Conservation (phyloP, 768 basidiomycete species). For the Hygrocybe punicea region DNA sequence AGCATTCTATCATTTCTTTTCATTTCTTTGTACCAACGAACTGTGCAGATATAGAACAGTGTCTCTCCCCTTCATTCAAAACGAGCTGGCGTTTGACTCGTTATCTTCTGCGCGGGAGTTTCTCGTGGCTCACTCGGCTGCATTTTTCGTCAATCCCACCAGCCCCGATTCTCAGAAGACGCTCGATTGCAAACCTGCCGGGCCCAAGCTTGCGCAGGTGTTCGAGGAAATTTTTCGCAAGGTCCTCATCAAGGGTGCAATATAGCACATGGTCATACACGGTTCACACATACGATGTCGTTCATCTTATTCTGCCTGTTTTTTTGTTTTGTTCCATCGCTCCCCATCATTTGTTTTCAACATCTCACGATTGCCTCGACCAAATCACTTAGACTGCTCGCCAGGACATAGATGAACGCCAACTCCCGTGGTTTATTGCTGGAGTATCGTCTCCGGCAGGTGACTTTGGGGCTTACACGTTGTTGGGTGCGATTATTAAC, state of each 20-base stretch:
- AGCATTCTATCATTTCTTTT: constrained; percentile 32
- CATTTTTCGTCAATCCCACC: constrained; percentile 62
- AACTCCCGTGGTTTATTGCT: not conserved
- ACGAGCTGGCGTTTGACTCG: constrained; percentile 82
- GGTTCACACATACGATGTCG: constrained; percentile 3
- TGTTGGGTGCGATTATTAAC: not conserved
- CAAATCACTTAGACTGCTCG: not conserved
- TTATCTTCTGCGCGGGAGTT: constrained; percentile 63
- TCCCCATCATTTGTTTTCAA: constrained; percentile 5
- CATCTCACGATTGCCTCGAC: constrained; percentile 6
- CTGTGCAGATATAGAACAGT: constrained; percentile 73
- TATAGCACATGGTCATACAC: constrained; percentile 44
- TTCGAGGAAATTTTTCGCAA: constrained; percentile 82
- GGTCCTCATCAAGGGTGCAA: constrained; percentile 89
- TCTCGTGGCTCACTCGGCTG: constrained; percentile 64
- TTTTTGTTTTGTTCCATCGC: constrained; percentile 9
- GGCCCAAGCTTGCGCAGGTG: constrained; percentile 52
- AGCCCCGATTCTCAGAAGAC: constrained; percentile 59
- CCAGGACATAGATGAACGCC: not conserved
- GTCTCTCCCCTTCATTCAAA: constrained; percentile 69
- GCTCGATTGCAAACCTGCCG: constrained; percentile 69
- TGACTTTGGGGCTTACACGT: not conserved
- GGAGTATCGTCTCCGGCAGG: not conserved
- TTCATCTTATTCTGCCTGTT: constrained; percentile 17
- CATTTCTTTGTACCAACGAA: not conserved